These are phyloP conservation scores for Cytospora paraplurivora DNA, from an alignment of 2,329 filamentous ascomycete genomes.

Conservation along the genomic window DNA sequence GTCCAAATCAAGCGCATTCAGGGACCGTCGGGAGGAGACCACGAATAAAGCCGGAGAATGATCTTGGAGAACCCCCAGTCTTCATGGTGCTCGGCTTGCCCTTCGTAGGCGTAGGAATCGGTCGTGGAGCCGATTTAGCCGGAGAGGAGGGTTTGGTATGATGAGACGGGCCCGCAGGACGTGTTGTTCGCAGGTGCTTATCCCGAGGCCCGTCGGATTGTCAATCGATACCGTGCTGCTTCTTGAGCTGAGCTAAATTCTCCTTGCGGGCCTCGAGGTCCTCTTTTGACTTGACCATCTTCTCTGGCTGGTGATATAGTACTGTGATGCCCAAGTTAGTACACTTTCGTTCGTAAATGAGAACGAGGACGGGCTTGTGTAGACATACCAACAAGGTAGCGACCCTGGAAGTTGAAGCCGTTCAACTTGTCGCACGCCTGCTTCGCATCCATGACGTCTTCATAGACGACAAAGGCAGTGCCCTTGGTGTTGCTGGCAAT, in stretches of 20 bases:
- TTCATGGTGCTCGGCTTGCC: conserved; percentile 34
- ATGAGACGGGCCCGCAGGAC: conserved; percentile 65
- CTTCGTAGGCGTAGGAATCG: conserved; percentile 28
- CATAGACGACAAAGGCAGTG: conserved; percentile 98
- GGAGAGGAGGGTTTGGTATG: conserved; percentile 44
- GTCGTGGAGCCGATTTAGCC: conserved; percentile 30
- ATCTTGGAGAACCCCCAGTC: conserved; percentile 41
- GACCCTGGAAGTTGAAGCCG: conserved; percentile 99
- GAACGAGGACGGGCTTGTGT: not conserved
- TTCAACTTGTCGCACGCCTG: conserved; percentile 99
- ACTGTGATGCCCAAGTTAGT: conserved; percentile 42
- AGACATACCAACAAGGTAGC: conserved; percentile 91
- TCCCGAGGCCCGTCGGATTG: conserved; percentile 72
- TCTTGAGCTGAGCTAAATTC: conserved; percentile 97
- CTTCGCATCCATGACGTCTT: conserved; percentile 99
- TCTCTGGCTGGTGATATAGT: conserved; percentile 66
- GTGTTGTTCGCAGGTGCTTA: conserved; percentile 49
- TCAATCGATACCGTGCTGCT: conserved; percentile 99
- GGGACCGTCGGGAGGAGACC: conserved; percentile 42
- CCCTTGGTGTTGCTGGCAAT: conserved; percentile 97
- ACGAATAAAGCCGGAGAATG: conserved; percentile 41
- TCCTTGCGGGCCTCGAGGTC: conserved; percentile 92
- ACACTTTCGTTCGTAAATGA: not conserved
- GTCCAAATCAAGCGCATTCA: conserved; percentile 36
- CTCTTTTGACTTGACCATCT: conserved; percentile 81